A percentile compares a stretch with the other conserved stretches of the same genome.
phyloP scores from a whole-genome alignment of 495 filamentous ascomycete genomes.

The Aspergillus sclerotioniger region DNA sequence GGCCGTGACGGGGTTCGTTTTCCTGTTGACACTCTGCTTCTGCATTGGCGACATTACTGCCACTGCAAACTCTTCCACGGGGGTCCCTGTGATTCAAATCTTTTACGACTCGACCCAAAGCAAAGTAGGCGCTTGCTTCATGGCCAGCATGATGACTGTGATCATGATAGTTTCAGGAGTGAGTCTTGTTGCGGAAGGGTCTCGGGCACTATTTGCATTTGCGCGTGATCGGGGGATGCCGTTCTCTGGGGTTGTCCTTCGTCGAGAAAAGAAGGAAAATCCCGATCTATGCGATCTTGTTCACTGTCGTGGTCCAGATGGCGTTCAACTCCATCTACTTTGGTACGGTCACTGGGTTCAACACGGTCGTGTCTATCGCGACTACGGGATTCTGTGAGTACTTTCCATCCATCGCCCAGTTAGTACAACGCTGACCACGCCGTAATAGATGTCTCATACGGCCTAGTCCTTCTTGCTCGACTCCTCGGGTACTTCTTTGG shows the following conservation, averaged over 20 bases:
- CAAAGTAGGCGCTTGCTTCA: constrained; percentile 40
- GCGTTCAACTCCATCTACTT: constrained; percentile 55
- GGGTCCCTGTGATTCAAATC: constrained; percentile 40
- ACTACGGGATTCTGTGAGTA: constrained; percentile 54
- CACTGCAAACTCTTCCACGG: constrained; percentile 42
- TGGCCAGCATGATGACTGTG: constrained; percentile 43
- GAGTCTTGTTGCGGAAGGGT: constrained; percentile 45
- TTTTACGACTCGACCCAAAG: constrained; percentile 49
- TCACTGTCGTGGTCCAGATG: constrained; percentile 43
- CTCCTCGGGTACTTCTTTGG: constrained; percentile 7
- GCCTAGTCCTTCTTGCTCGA: constrained; percentile 12
- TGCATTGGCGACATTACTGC: constrained; percentile 48
- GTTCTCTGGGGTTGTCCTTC: constrained; percentile 43
- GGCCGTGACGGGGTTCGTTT: constrained; percentile 46
- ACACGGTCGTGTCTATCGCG: constrained; percentile 53
- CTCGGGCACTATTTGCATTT: constrained; percentile 48
- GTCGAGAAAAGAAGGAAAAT: constrained; percentile 39
- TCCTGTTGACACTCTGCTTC: constrained; percentile 49
- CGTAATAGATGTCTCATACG: constrained; percentile 15
- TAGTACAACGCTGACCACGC: constrained; percentile 12
- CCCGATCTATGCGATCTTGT: constrained; percentile 45
- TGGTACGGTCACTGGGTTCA: constrained; percentile 52
- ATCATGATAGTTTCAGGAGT: constrained; percentile 42
- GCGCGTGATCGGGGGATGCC: constrained; percentile 50
- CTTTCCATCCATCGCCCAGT: not conserved